Evolutionary conservation across 306 rosid genomes (phyloP), one percentile per base, ranked within the genome.

Genomic region (Gynostemma pentaphyllum): DNA sequence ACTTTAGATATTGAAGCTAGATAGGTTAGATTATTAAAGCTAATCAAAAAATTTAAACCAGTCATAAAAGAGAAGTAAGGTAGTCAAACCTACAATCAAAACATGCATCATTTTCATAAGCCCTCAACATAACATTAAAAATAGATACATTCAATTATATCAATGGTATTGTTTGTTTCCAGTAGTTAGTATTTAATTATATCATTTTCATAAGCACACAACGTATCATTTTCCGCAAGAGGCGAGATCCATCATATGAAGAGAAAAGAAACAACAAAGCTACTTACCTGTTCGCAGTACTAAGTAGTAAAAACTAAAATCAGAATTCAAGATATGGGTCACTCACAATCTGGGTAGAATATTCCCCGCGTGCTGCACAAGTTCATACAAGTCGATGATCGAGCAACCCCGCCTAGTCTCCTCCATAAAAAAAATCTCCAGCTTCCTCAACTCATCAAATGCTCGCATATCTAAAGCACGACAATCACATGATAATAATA

Each of bases 341-440:
- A 72, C 98, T 82, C 71, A 91, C 98, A 84, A 70, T 81, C 99
- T 78, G 18, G 99, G 99, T 77, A 92, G 79, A 70, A 92, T 88
- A 80, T 92, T 92, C 64, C 99, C 99, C 0, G 99, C 99, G 30
- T 92, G 99, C 80, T 92, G 99, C 47, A 92, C 99, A 56, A 88
- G 96, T 75, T 92, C 99, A 49, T 88, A 92, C 49, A 92, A 90
- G 82, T 92, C 99, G 52, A 88, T 86, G 70, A 92, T 85, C 37
- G 99, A 86, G 82, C 96, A 88, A 45, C 99, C 99, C 23, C 96
- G 95, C 51, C 96, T 94, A 69, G 96, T 47, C 90, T 92, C 99
- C 85, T 92, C 96, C 86, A 81, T 86, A 46, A 92, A 92, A 81
- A 92, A 92, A 86, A 86, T 82, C 78, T 92, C 96, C 66, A 92